Conservation (phyloP, 1,139 yeast species). For the Yamadazyma dendronema region DNA sequence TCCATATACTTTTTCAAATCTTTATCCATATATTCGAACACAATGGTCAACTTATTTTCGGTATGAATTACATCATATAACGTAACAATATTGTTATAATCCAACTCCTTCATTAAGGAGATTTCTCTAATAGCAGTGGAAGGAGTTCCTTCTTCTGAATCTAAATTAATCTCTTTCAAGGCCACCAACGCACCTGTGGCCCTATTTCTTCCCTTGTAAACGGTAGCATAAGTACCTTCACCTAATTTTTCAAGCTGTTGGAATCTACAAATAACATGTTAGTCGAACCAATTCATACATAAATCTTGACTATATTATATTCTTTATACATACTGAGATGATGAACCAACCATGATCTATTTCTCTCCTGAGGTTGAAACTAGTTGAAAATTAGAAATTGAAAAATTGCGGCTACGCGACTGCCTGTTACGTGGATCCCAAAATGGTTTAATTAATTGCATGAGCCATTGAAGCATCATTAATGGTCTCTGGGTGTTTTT, state of each 20-base stretch:
- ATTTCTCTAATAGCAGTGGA: slow-evolving; percentile 97
- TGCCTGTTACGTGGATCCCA: neutral
- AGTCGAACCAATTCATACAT: slow-evolving; percentile 2
- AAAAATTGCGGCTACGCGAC: neutral
- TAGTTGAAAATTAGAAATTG: neutral
- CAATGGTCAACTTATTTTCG: slow-evolving; percentile 89
- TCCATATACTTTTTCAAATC: slow-evolving; percentile 96
- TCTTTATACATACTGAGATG: slow-evolving; percentile 29
- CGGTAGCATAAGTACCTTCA: slow-evolving; percentile 98
- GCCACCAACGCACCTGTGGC: slow-evolving; percentile 93
- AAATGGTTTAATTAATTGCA: neutral
- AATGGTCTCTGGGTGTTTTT: slow-evolving; percentile 46
- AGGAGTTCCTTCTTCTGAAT: slow-evolving; percentile 97
- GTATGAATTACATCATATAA: slow-evolving; percentile 95
- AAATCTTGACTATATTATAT: neutral
- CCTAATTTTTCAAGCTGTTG: slow-evolving; percentile 85
- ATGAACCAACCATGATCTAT: slow-evolving; percentile 22
- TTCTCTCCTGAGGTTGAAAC: slow-evolving; percentile 1
- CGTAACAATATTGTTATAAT: slow-evolving; percentile 91
- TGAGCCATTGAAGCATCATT: too few relatives aligned
- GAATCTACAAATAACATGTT: slow-evolving; percentile 19
- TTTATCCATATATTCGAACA: slow-evolving; percentile 90
- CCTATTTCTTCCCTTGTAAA: slow-evolving; percentile 90
- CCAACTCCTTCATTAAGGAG: slow-evolving; percentile 92
- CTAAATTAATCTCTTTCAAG: slow-evolving; percentile 88